Evolutionary conservation across 2,329 filamentous ascomycete species (phyloP), one percentile per base, ranked within the genome.

Genomic region (Sordariomycetes sp.): DNA sequence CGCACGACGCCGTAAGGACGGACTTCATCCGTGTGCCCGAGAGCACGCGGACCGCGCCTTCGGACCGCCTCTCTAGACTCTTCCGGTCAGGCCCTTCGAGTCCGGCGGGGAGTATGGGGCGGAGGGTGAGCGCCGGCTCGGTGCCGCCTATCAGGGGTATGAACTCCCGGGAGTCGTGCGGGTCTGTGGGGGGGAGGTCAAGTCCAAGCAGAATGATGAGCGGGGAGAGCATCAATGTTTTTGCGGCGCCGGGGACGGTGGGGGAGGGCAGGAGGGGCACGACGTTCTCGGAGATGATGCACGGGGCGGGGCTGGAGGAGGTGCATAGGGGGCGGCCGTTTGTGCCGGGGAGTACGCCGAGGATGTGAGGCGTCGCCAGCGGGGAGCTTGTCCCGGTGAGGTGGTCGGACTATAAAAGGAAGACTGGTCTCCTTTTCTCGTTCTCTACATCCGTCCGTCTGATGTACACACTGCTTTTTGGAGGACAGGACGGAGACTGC

Each of bases 271-370:
- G 17, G 60, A 60, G 36, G 62, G 61, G 13, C 52, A 68, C 79
- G 1, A 78, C 75, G 0, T 79, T 81, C 60, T 74, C 75, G n/a
- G 74, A 76, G 61, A 70, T 82, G 64, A 76, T 81, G 73, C 70
- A 77, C 57, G 68, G 72, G 59, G 76, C 74, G 2, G 70, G 72
- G 22, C 65, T 77, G 24, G 70, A 72, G 17, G 66, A 67, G 10
- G 69, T 76, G 52, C 71, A 66, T 58, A 67, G 65, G 59, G 76
- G 72, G 6, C 67, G 69, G 62, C 67, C 70, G 3, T 78, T 70
- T 60, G 71, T 77, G 45, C 8, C n/a, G 13, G 39, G n/a, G n/a
- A 2, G n/a, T 17, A 73, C 73, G 12, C 68, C 69, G 53, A 45
- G 39, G 17, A 45, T 45, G n/a, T 45, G 39, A 45, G 39, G 13